These are phyloP conservation scores for Salix udensis DNA, from an alignment of 345 rosid species.

Conservation along the genomic window DNA sequence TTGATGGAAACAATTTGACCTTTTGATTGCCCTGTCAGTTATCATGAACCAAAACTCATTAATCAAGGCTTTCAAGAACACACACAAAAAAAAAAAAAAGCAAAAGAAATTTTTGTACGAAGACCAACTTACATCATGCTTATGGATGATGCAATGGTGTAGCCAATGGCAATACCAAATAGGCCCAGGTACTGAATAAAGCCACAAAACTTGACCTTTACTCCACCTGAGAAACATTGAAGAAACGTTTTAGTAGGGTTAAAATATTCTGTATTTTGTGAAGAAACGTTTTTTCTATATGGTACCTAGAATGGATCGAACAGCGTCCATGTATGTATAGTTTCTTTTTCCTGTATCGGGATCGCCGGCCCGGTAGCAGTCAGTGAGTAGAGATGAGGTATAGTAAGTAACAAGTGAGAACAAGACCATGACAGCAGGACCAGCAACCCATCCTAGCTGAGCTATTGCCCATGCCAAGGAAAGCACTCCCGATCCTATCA, in stretches of 20 bases:
- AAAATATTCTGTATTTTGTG: not conserved
- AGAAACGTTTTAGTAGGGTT: not conserved
- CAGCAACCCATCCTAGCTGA: constrained; percentile 27
- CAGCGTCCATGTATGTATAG: constrained; percentile 42
- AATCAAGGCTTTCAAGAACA: not conserved
- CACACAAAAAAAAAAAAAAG: not conserved
- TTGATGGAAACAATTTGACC: constrained; percentile 10
- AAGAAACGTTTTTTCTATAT: not conserved
- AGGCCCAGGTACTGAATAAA: constrained; percentile 8
- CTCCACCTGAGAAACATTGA: constrained; percentile 6
- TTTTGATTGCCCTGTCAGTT: constrained; percentile 9
- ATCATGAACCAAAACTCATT: not conserved
- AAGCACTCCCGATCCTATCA: constrained; percentile 24
- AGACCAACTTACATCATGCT: constrained; percentile 9
- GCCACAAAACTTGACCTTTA: not conserved
- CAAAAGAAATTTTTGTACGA: not conserved
- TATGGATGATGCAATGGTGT: constrained; percentile 5
- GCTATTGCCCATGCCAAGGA: constrained; percentile 24
- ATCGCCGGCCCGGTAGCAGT: constrained; percentile 42
- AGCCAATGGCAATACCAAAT: constrained; percentile 7
- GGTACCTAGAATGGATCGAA: constrained; percentile 40
- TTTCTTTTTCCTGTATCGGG: constrained; percentile 43
- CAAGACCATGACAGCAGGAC: constrained; percentile 3
- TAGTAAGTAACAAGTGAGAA: constrained; percentile 20
- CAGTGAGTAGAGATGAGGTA: constrained; percentile 25